Evolutionary conservation across 441 rosid species (phyloP).

Genomic region (Corymbia calophylla): DNA sequence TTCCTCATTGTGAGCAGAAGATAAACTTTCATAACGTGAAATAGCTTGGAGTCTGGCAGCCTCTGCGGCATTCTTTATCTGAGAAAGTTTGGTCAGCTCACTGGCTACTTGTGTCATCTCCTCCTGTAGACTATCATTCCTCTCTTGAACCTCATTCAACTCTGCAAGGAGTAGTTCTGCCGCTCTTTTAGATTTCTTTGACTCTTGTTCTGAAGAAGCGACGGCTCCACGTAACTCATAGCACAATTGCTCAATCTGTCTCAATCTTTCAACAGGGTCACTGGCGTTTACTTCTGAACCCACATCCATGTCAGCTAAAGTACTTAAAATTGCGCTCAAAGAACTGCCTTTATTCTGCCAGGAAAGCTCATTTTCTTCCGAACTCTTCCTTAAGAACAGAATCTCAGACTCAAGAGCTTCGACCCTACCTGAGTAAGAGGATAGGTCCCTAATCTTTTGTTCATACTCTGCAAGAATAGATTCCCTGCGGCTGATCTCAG

Average conservation of each 20-base stretch:
- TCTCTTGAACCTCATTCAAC: constrained; percentile 96
- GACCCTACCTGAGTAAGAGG: constrained; percentile 43
- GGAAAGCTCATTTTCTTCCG: constrained; percentile 53
- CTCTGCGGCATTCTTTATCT: constrained; percentile 53
- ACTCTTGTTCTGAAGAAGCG: constrained; percentile 67
- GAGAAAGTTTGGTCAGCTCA: constrained; percentile 51
- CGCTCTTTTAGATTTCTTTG: constrained; percentile 79
- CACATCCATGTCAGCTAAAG: constrained; percentile 49
- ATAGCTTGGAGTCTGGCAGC: constrained; percentile 66
- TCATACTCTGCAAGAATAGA: constrained; percentile 50
- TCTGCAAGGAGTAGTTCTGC: constrained; percentile 95
- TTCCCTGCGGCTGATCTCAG: constrained; percentile 54
- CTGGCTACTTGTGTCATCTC: constrained; percentile 46
- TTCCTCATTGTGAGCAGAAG: constrained; percentile 39
- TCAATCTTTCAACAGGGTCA: constrained; percentile 70
- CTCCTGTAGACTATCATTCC: constrained; percentile 92
- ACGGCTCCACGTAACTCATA: constrained; percentile 51
- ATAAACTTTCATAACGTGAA: constrained; percentile 47
- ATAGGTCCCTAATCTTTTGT: constrained; percentile 51
- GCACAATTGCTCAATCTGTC: constrained; percentile 41
- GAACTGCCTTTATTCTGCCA: constrained; percentile 63
- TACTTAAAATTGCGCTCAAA: constrained; percentile 37
- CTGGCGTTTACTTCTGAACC: constrained; percentile 42
- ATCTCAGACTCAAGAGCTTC: constrained; percentile 65
- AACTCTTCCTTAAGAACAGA: constrained; percentile 46